A percentile compares a stretch with the other conserved stretches of the same genome.
Conservation (phyloP, 495 filamentous ascomycete species). For the Penicillium subrubescens region DNA sequence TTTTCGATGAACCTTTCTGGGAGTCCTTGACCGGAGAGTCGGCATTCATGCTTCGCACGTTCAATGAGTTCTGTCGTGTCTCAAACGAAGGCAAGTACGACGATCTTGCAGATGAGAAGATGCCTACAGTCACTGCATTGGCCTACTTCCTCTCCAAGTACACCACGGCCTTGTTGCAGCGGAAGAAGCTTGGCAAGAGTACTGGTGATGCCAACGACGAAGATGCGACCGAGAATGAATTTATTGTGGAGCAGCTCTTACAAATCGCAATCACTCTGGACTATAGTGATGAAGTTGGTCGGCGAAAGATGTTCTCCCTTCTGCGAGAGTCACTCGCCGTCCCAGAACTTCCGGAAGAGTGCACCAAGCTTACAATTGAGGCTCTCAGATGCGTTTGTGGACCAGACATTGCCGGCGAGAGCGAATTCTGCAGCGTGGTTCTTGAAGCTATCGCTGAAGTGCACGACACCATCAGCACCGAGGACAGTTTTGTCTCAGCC, state of each 20-base stretch:
- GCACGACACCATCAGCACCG: constrained; percentile 80
- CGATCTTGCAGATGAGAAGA: constrained; percentile 79
- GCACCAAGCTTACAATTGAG: constrained; percentile 84
- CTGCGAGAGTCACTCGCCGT: constrained; percentile 82
- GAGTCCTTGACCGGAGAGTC: constrained; percentile 82
- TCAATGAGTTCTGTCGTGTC: constrained; percentile 86
- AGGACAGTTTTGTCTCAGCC: constrained; percentile 92
- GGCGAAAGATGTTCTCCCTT: constrained; percentile 91
- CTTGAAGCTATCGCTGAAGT: constrained; percentile 94
- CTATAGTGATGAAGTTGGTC: constrained; percentile 92
- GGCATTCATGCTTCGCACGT: constrained; percentile 83
- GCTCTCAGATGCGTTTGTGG: constrained; percentile 81
- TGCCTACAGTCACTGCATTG: constrained; percentile 90
- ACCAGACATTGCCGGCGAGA: constrained; percentile 74
- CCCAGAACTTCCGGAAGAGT: constrained; percentile 86
- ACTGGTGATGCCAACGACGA: constrained; percentile 71
- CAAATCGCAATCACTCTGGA: constrained; percentile 90
- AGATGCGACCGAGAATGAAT: constrained; percentile 82
- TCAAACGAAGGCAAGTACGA: constrained; percentile 72
- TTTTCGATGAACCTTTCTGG: constrained; percentile 87
- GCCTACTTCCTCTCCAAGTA: constrained; percentile 81
- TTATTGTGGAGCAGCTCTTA: constrained; percentile 91
- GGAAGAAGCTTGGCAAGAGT: constrained; percentile 57
- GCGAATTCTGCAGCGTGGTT: constrained; percentile 90
- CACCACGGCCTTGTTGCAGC: constrained; percentile 71